phyloP scores from a whole-genome alignment of 441 rosid genomes.

The Populus hybrid region DNA sequence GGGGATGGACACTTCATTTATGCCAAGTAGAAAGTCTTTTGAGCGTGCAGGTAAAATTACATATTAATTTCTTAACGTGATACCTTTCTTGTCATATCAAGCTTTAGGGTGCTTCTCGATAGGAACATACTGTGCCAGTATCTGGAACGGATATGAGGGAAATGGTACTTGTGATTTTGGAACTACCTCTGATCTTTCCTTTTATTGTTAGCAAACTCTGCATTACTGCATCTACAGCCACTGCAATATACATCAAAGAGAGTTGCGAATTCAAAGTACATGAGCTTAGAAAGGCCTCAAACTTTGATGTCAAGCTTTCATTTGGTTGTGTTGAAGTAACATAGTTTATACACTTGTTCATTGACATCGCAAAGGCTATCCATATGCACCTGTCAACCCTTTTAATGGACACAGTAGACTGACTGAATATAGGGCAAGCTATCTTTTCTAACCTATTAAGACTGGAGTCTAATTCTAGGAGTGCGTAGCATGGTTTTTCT shows the following conservation, averaged over 20 bases:
- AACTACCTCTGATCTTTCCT: neutral
- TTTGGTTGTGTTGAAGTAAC: neutral
- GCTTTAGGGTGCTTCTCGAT: neutral
- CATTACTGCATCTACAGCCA: neutral
- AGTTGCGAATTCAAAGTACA: neutral
- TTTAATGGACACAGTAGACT: neutral
- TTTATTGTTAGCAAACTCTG: neutral
- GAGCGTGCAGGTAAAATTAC: constrained; percentile 79
- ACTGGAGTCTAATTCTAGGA: neutral
- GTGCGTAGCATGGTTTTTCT: neutral
- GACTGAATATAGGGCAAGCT: neutral
- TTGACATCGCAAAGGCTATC: neutral
- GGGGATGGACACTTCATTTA: constrained; percentile 95
- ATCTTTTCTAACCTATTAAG: too few species aligned
- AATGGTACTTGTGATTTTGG: neutral
- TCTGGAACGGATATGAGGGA: neutral
- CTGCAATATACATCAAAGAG: neutral
- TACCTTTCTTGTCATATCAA: neutral
- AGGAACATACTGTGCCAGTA: too few species aligned
- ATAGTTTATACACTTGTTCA: neutral
- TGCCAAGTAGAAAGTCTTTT: constrained; percentile 94
- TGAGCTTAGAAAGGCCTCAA: neutral
- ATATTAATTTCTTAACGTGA: neutral
- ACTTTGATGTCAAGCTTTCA: neutral
- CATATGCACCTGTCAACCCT: neutral